Percentiles rank a stretch among this genome's conserved stretches.
These are phyloP conservation scores for Aegilops bicornis DNA, from an alignment of 176 grass and related monocot species.

Conservation along the genomic window DNA sequence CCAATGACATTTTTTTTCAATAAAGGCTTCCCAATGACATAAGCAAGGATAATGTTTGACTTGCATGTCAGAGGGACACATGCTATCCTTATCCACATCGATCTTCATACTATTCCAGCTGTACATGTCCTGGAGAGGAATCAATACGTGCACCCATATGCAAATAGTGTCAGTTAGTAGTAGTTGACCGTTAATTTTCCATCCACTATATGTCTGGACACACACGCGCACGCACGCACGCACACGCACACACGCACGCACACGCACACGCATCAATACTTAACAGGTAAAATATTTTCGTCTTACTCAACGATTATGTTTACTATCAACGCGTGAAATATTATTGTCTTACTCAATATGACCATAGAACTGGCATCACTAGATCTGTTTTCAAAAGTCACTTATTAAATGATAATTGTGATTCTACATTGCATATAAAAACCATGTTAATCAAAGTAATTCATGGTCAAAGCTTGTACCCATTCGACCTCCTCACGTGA, in stretches of 20 bases:
- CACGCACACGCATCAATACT: background rate
- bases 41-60: background rate
- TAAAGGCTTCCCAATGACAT: slow-evolving; percentile 3
- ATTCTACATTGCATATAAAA: too few species aligned
- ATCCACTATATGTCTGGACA: background rate
- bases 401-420: too few species aligned
- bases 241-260: too few species aligned
- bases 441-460: too few species aligned
- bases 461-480: too few species aligned
- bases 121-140: background rate
- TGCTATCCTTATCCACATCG: background rate
- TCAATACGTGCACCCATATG: background rate
- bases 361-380: too few species aligned
- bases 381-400: too few species aligned
- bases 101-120: background rate
- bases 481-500: too few species aligned
- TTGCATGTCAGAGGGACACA: background rate
- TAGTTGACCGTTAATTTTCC: background rate
- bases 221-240: background rate
- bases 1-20: slow-evolving; percentile 13
- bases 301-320: background rate
- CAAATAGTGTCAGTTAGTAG: background rate
- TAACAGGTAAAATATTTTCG: too few species aligned
- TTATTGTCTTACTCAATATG: background rate
- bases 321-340: background rate